Conservation (phyloP, 495 filamentous ascomycete genomes). For the Aspergillus coremiiformis region DNA sequence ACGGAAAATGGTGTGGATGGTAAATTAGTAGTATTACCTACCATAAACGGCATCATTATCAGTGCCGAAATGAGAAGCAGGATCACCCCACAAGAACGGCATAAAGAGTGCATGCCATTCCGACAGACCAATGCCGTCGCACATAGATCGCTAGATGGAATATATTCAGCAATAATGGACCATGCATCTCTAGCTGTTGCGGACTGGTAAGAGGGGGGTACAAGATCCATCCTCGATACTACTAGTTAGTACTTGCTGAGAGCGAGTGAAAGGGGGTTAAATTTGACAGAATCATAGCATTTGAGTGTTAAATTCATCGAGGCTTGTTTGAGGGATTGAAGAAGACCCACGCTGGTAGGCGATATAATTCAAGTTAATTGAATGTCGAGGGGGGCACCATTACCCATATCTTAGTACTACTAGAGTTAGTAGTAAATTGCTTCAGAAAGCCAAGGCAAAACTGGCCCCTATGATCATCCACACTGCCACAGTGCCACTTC, state of each 20-base stretch:
- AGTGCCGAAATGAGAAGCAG: conserved; percentile 55
- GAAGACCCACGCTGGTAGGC: neutral
- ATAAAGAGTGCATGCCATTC: conserved; percentile 54
- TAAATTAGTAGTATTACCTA: no score
- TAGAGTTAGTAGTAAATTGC: no score
- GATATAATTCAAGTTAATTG: neutral
- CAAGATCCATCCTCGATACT: conserved; percentile 51
- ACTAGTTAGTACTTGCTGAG: no score
- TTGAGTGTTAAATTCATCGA: neutral
- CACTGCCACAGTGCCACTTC: conserved; percentile 9
- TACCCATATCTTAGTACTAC: no score
- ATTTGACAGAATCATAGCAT: neutral
- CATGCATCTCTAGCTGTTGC: conserved; percentile 53
- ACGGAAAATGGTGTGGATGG: neutral
- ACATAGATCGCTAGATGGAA: conserved; percentile 52
- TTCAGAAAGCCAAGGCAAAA: conserved; percentile 1
- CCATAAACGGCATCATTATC: conserved; percentile 58
- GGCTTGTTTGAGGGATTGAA: neutral
- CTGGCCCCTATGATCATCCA: neutral
- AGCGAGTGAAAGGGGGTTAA: no score
- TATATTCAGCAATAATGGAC: conserved; percentile 55
- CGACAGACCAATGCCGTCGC: conserved; percentile 50
- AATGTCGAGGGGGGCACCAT: no score
- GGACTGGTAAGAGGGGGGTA: conserved; percentile 53
- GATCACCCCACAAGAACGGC: conserved; percentile 59